These are phyloP conservation scores for Pythium vanterpoolii DNA, from an alignment of 352 stramenopile genomes.

Conservation along the genomic window DNA sequence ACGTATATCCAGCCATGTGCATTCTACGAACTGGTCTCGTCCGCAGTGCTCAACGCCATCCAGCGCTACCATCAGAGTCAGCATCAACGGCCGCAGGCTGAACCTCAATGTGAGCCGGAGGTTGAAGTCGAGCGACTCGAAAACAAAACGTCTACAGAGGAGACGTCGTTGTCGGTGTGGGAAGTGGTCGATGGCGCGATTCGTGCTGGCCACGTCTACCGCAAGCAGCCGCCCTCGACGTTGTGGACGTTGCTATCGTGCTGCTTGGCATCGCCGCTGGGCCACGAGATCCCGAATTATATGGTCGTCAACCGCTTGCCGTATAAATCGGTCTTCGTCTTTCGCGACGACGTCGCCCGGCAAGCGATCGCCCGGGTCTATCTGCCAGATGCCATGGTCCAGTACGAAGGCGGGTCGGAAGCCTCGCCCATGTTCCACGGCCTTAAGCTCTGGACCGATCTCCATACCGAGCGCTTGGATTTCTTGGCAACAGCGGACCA, in stretches of 20 bases:
- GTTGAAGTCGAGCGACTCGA: neutral
- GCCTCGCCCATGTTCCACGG: slow-evolving; percentile 19
- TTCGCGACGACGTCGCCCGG: slow-evolving; percentile 17
- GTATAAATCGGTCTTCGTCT: slow-evolving; percentile 17
- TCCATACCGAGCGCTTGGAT: slow-evolving; percentile 13
- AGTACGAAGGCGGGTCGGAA: slow-evolving; percentile 4
- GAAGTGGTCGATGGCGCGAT: slow-evolving; percentile 32
- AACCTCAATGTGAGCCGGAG: neutral
- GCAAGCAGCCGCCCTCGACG: slow-evolving; percentile 15
- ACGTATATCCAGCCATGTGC: slow-evolving; percentile 30
- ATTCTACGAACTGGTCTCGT: slow-evolving; percentile 50
- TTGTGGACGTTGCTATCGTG: slow-evolving; percentile 10
- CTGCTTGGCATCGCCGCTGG: neutral
- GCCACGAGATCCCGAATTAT: slow-evolving; percentile 13
- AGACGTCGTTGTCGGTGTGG: slow-evolving; percentile 30
- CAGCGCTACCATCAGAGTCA: neutral
- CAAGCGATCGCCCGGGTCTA: neutral
- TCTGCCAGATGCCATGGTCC: slow-evolving; percentile 17
- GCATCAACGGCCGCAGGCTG: neutral
- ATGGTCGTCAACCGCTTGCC: slow-evolving; percentile 22
- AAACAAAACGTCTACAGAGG: neutral
- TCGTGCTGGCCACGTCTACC: slow-evolving; percentile 27
- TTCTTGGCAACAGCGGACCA: slow-evolving; percentile 14
- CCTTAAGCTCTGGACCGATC: slow-evolving; percentile 17
- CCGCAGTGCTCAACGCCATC: slow-evolving; percentile 11